Percentiles rank a stretch among this genome's conserved stretches.
Evolutionary conservation across 306 rosid genomes (phyloP).

Genomic region (Urtica urens): DNA sequence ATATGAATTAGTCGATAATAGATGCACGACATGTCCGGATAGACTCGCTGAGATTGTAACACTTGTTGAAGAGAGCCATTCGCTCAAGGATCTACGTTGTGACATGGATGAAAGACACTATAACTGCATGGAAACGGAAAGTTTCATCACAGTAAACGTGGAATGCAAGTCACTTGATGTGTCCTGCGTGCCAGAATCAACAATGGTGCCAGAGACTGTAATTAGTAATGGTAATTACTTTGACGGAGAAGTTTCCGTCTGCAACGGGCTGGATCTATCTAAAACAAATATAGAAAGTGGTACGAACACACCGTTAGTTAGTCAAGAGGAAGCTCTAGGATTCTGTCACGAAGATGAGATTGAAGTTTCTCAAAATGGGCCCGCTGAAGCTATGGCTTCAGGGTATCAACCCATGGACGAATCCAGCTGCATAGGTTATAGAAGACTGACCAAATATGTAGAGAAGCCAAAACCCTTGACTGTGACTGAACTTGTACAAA

Average conservation of each 20-base stretch:
- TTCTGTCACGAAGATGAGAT: constrained; percentile 27
- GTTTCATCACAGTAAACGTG: constrained; percentile 15
- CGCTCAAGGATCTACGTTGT: constrained; percentile 16
- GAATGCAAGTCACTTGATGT: constrained; percentile 34
- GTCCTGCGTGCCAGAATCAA: constrained; percentile 53
- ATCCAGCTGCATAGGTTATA: constrained; percentile 44
- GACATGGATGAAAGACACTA: constrained; percentile 20
- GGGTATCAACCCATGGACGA: constrained; percentile 39
- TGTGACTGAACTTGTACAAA: constrained; percentile 33
- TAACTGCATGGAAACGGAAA: constrained; percentile 31
- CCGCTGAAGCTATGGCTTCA: constrained; percentile 22
- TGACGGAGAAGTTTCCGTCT: constrained; percentile 31
- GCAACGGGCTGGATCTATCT: constrained; percentile 18
- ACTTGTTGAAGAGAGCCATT: constrained; percentile 19
- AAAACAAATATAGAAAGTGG: constrained; percentile 9
- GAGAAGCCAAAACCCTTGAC: constrained; percentile 25
- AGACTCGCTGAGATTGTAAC: constrained; percentile 22
- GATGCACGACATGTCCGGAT: constrained; percentile 11
- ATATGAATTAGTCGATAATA: constrained; percentile 27
- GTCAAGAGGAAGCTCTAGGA: constrained; percentile 23
- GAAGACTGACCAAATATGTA: constrained; percentile 12
- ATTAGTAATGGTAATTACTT: constrained; percentile 27
- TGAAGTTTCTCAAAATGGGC: constrained; percentile 32
- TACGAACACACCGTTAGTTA: constrained; percentile 21
- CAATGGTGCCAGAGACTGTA: constrained; percentile 49